Evolutionary conservation across 306 rosid species (phyloP), one percentile per base, ranked within the genome.

Genomic region (Quercus berberidifolia): DNA sequence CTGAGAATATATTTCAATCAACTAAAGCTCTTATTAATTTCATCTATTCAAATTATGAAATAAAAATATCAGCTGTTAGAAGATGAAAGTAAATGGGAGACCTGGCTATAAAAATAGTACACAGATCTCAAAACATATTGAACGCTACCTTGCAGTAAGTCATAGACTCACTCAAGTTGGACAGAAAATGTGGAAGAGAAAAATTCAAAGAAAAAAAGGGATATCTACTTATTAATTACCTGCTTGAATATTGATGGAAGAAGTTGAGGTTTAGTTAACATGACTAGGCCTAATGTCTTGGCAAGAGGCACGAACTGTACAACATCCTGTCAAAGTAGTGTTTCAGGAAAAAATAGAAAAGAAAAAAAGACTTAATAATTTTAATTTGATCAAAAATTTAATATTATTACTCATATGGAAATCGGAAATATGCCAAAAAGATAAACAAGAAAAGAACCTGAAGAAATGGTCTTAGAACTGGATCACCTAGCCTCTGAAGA

Each of bases 241-340:
- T 95, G 99, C 79, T 87, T 83, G 85, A 92, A 92, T 84, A 95
- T 95, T 68, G 92, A 91, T 69, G 99, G 99, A 67, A 95, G 84
- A 76, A 95, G 87, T 79, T 89, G 92, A 86, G 99, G 97, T 67
- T 80, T 90, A 62, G 90, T 90, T 84, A 95, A 77, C 99, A 92
- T 90, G 75, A 95, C 98, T 71, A 95, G 76, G 38, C 97, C 99
- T 73, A 95, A 79, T 69, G 99, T 92, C 90, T 91, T 90, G 54
- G 99, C 89, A 57, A 95, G 96, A 82, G 99, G 87, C 10, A 92
- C 91, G 82, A 95, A 95, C 83, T 95, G 98, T 55, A 95, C 98
- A 73, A 95, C 98, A 88, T 95, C 98, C 98, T 94, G 92, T 55
- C 80, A 74, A 5, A 25, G 67, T 58, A 73, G 18, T 56, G 67